A percentile compares a stretch with the other conserved stretches of the same genome.
phyloP scores from a whole-genome alignment of 345 rosid genomes.

The Moringa oleifera region DNA sequence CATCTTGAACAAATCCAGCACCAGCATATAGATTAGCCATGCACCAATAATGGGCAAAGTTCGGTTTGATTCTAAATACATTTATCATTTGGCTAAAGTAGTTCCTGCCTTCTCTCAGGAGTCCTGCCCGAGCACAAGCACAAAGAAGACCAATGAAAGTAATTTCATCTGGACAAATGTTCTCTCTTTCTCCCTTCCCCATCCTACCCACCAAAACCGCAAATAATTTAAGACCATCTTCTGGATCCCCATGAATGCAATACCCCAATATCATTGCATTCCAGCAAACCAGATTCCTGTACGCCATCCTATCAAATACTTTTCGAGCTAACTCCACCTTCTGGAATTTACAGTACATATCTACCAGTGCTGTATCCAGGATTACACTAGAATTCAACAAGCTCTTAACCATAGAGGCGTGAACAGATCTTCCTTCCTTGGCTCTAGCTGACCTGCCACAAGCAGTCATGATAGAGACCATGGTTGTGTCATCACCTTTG shows the following conservation, averaged over 20 bases:
- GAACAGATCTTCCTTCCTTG: constrained; percentile 69
- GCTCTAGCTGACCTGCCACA: constrained; percentile 61
- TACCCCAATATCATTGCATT: constrained; percentile 80
- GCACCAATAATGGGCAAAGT: constrained; percentile 76
- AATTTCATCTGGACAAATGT: constrained; percentile 43
- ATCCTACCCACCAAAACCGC: constrained; percentile 24
- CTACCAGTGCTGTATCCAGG: constrained; percentile 46
- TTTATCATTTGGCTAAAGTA: constrained; percentile 47
- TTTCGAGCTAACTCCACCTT: constrained; percentile 45
- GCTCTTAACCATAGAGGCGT: constrained; percentile 42
- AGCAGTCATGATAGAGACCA: constrained; percentile 41
- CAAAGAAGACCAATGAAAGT: constrained; percentile 57
- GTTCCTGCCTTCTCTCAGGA: constrained; percentile 38
- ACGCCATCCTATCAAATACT: constrained; percentile 37
- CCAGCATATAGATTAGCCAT: constrained; percentile 60
- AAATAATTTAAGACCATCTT: constrained; percentile 50
- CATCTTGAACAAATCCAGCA: constrained; percentile 36
- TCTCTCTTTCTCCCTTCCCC: constrained; percentile 5
- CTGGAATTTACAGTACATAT: constrained; percentile 60
- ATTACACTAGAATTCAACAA: constrained; percentile 22
- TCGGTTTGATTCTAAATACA: constrained; percentile 46
- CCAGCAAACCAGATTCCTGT: constrained; percentile 51
- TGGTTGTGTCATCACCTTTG: constrained; percentile 33
- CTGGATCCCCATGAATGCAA: constrained; percentile 66
- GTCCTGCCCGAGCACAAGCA: constrained; percentile 52